A percentile compares a stretch with the other conserved stretches of the same genome.
Conservation (phyloP, 768 basidiomycete species). For the Mrakia frigida region DNA sequence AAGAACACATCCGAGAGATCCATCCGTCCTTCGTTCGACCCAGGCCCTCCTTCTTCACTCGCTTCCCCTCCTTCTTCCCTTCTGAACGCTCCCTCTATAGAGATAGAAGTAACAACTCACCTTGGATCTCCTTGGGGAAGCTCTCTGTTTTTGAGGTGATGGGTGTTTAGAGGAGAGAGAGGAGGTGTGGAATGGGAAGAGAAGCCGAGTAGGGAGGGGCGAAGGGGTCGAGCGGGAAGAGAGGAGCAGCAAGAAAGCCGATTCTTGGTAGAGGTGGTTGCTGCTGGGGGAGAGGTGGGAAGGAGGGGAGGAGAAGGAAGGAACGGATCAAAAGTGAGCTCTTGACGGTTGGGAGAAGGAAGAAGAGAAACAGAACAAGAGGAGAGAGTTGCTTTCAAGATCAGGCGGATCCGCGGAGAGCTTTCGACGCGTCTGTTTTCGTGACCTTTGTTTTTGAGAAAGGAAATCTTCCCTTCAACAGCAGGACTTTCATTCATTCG, state of each 20-base stretch:
- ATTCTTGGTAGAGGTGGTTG: background rate
- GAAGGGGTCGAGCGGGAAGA: background rate
- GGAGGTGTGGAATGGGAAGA: background rate
- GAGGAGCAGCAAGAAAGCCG: background rate
- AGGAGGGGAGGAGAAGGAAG: background rate
- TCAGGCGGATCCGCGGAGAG: conserved; percentile 44
- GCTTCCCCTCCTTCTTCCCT: background rate
- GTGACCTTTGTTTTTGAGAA: too few relatives aligned
- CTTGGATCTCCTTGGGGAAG: background rate
- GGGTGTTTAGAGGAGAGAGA: background rate
- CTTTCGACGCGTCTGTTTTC: conserved; percentile 27
- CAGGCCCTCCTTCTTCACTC: background rate
- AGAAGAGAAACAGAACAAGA: conserved; percentile 42
- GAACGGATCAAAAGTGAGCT: background rate
- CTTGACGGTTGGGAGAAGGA: background rate
- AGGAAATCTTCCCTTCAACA: too few relatives aligned
- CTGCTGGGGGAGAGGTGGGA: background rate
- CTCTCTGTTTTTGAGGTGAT: background rate
- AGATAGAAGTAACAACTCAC: background rate
- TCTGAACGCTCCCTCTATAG: background rate
- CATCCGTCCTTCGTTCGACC: background rate
- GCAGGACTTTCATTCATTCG: too few relatives aligned
- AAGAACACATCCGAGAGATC: background rate
- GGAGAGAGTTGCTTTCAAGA: too few relatives aligned
- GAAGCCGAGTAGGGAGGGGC: background rate